Percentiles rank a stretch among this genome's conserved stretches.
Conservation (phyloP, 2,329 filamentous ascomycete genomes). For the Rutstroemia sp. region DNA sequence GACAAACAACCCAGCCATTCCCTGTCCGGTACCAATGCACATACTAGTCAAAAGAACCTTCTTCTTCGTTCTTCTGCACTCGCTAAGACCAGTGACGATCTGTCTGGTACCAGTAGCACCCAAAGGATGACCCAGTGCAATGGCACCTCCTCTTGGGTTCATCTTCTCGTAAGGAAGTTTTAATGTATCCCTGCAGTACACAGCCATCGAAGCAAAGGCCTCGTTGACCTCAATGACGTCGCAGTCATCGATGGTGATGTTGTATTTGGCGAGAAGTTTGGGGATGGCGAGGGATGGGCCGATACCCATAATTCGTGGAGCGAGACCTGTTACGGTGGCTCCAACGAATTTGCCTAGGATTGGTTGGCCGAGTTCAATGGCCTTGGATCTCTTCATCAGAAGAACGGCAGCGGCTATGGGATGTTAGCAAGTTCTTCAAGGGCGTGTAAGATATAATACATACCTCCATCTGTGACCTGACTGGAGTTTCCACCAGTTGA, state of each 20-base stretch:
- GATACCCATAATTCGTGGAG: slow-evolving; percentile 96
- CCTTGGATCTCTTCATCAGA: slow-evolving; percentile 90
- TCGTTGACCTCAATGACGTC: slow-evolving; percentile 95
- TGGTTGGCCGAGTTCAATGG: slow-evolving; percentile 78
- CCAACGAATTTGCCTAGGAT: slow-evolving; percentile 93
- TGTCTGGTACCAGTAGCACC: slow-evolving; percentile 71
- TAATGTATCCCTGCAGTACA: slow-evolving; percentile 76
- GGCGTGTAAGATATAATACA: slow-evolving; percentile 22
- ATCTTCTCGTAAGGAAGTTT: slow-evolving; percentile 68
- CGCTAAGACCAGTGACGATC: slow-evolving; percentile 84
- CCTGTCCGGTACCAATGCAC: slow-evolving; percentile 68
- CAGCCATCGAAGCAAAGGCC: slow-evolving; percentile 95
- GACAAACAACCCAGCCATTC: slow-evolving; percentile 60
- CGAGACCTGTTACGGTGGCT: slow-evolving; percentile 81
- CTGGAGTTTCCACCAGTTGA: slow-evolving; percentile 91
- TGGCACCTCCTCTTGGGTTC: slow-evolving; percentile 75
- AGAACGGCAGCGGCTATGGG: slow-evolving; percentile 69
- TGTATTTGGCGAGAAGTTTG: slow-evolving; percentile 78
- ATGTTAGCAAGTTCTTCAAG: not conserved
- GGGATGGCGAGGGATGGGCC: slow-evolving; percentile 66
- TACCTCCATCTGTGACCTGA: slow-evolving; percentile 87
- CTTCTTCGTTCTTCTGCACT: slow-evolving; percentile 77
- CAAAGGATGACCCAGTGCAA: slow-evolving; percentile 77
- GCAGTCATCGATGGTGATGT: slow-evolving; percentile 71
- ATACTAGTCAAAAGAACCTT: slow-evolving; percentile 89